phyloP scores from a whole-genome alignment of 2,329 filamentous ascomycete species.

The Colletotrichum spinosum region DNA sequence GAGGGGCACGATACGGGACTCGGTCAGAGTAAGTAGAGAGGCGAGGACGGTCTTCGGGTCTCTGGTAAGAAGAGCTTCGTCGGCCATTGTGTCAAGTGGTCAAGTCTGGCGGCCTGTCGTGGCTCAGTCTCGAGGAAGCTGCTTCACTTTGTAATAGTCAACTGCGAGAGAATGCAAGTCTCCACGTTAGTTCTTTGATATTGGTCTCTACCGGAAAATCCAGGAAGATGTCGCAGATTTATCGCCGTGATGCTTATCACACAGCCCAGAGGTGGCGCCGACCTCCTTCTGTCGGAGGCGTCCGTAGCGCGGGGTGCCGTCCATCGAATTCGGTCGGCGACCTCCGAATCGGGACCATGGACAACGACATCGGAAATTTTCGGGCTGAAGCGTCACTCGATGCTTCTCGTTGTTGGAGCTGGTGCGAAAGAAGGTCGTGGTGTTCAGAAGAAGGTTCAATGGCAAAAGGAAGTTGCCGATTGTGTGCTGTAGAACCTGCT shows the following conservation, averaged over 20 bases:
- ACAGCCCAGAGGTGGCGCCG: slow-evolving; percentile 30
- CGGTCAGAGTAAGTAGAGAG: slow-evolving; percentile 55
- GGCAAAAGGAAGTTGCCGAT: neutral
- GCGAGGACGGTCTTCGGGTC: slow-evolving; percentile 47
- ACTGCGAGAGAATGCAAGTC: too few species aligned
- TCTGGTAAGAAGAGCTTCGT: slow-evolving; percentile 23
- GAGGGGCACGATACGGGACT: slow-evolving; percentile 62
- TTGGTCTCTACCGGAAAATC: too few species aligned
- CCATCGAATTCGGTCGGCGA: slow-evolving; percentile 36
- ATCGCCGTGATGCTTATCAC: slow-evolving; percentile 35
- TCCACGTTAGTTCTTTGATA: too few species aligned
- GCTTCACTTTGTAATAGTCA: too few species aligned
- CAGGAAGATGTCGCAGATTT: slow-evolving; percentile 7
- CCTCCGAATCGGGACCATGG: slow-evolving; percentile 31
- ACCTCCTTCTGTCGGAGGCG: slow-evolving; percentile 38
- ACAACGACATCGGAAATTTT: neutral
- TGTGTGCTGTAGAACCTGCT: too few species aligned
- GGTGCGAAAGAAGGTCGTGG: neutral
- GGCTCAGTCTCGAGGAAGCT: too few species aligned
- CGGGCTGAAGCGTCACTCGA: slow-evolving; percentile 6
- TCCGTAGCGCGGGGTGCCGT: slow-evolving; percentile 25
- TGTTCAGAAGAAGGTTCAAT: neutral
- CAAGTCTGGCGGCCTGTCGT: too few species aligned
- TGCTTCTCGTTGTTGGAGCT: neutral
- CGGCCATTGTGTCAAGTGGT: slow-evolving; percentile 33